A percentile compares a stretch with the other conserved stretches of the same genome.
Conservation (phyloP, 352 stramenopile species). For the Phytopythium cucurbitacearum region DNA sequence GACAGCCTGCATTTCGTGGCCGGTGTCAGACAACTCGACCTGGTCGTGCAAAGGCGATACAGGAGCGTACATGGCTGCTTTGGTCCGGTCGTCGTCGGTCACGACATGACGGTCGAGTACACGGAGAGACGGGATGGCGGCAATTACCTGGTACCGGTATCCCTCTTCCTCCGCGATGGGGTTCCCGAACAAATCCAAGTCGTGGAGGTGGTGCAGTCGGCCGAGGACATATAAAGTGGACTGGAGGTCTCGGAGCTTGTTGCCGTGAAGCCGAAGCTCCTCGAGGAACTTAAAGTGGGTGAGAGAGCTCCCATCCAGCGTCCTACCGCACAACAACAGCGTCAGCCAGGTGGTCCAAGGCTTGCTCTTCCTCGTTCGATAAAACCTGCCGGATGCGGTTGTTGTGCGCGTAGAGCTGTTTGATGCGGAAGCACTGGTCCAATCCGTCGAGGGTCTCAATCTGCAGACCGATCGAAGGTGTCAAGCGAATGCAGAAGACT, state of each 20-base stretch:
- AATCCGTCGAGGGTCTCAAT: constrained; percentile 64
- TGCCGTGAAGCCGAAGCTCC: constrained; percentile 73
- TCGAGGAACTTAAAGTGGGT: constrained; percentile 76
- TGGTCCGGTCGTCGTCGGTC: constrained; percentile 55
- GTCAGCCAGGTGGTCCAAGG: not conserved
- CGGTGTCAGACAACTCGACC: not conserved
- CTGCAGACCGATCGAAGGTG: constrained; percentile 9
- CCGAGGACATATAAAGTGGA: constrained; percentile 39
- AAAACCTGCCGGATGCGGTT: constrained; percentile 61
- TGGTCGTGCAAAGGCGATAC: not conserved
- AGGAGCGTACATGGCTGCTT: constrained; percentile 23
- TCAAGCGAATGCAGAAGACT: not conserved
- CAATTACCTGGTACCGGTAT: constrained; percentile 81
- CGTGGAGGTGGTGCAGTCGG: constrained; percentile 57
- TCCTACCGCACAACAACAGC: constrained; percentile 13
- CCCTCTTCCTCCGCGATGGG: constrained; percentile 77
- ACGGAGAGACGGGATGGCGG: constrained; percentile 62
- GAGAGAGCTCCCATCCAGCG: constrained; percentile 42
- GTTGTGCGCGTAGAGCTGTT: constrained; percentile 85
- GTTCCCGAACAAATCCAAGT: constrained; percentile 83
- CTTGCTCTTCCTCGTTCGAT: too few species aligned
- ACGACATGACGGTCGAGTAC: constrained; percentile 81
- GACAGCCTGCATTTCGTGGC: too few species aligned
- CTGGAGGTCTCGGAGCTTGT: constrained; percentile 76
- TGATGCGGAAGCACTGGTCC: constrained; percentile 84